These are phyloP conservation scores for Pseudogymnoascus sp. DNA, from an alignment of 2,329 filamentous ascomycete genomes.

Conservation along the genomic window DNA sequence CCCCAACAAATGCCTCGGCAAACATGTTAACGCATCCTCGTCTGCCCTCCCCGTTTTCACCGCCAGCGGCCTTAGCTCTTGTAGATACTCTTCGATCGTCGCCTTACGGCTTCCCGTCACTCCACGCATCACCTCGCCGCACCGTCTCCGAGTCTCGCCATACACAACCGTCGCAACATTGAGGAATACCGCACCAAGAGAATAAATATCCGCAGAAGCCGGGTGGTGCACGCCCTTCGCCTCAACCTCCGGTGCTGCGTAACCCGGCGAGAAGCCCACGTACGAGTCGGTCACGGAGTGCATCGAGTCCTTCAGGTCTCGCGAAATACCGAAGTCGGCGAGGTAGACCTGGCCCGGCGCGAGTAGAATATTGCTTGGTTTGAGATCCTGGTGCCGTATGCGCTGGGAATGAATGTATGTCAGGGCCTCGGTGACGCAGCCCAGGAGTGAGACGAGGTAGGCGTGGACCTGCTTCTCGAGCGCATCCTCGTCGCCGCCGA, in stretches of 20 bases:
- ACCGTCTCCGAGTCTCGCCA: constrained; percentile 31
- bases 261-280: constrained; percentile 35
- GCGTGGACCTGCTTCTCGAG: constrained; percentile 16
- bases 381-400: constrained; percentile 40
- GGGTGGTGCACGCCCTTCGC: constrained; percentile 34
- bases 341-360: constrained; percentile 39
- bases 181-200: constrained; percentile 38
- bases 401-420: constrained; percentile 35
- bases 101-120: constrained; percentile 28
- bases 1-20: constrained; percentile 32
- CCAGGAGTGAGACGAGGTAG: constrained; percentile 29
- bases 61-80: constrained; percentile 14
- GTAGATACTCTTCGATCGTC: constrained; percentile 15
- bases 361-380: constrained; percentile 40
- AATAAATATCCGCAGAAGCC: constrained; percentile 41
- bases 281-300: constrained; percentile 36
- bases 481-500: constrained; percentile 24
- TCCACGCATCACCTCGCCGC: constrained; percentile 32
- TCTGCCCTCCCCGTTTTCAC: constrained; percentile 14
- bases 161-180: constrained; percentile 39
- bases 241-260: constrained; percentile 38
- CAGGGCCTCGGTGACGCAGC: constrained; percentile 38
- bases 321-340: constrained; percentile 42
- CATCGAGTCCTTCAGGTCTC: constrained; percentile 38
- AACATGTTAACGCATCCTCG: constrained; percentile 15